A percentile compares a stretch with the other conserved stretches of the same genome.
Evolutionary conservation across 2,329 filamentous ascomycete species (phyloP).

Genomic region (Chaetomiaceae sp.): DNA sequence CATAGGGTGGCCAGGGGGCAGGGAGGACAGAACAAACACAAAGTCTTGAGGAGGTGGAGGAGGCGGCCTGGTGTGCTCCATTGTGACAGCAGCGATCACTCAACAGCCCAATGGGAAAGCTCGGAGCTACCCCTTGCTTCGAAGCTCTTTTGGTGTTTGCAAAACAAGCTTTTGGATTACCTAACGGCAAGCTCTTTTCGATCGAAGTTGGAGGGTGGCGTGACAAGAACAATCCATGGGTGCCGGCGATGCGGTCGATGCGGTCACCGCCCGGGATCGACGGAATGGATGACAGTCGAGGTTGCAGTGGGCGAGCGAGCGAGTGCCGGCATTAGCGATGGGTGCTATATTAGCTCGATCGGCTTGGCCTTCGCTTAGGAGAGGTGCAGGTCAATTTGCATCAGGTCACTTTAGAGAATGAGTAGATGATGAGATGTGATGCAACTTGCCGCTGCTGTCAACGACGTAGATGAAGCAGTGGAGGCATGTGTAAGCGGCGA

Average conservation of each 20-base stretch:
- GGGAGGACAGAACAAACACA: no score
- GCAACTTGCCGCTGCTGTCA: neutral
- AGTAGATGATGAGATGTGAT: neutral
- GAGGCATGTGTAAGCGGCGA: neutral
- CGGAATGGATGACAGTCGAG: no score
- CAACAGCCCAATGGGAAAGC: conserved; percentile 1
- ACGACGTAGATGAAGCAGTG: no score
- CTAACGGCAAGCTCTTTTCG: neutral
- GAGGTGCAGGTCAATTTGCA: neutral
- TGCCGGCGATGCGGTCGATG: neutral
- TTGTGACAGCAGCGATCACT: no score
- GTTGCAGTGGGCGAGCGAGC: no score
- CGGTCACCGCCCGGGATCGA: neutral
- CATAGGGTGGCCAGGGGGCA: no score
- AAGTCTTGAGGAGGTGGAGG: no score
- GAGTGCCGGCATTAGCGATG: conserved; percentile 9
- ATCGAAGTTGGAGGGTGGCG: conserved; percentile 6
- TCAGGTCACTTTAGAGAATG: no score
- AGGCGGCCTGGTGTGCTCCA: no score
- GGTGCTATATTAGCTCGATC: neutral
- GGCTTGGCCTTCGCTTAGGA: neutral
- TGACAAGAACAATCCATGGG: no score
- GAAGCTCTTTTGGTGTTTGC: neutral
- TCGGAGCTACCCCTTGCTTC: conserved; percentile 6
- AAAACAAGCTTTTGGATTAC: neutral